Conservation (phyloP, 306 rosid species). For the Parietaria judaica region DNA sequence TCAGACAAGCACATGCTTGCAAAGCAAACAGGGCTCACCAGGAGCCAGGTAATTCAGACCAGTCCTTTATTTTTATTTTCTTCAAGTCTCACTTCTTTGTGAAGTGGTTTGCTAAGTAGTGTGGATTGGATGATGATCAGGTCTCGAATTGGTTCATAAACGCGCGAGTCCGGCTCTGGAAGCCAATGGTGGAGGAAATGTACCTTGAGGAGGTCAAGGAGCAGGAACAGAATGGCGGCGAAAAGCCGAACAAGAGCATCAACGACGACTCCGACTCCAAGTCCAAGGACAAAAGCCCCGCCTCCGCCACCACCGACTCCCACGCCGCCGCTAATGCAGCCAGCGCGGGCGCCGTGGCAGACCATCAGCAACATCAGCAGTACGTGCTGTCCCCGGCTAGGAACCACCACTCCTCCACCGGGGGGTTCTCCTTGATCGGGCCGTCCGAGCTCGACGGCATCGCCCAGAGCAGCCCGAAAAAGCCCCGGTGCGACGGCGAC, state of each 20-base stretch:
- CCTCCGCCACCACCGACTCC: conserved; percentile 10
- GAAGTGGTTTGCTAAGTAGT: background rate
- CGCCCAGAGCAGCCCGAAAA: conserved; percentile 77
- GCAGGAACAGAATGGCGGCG: conserved; percentile 53
- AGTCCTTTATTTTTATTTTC: background rate
- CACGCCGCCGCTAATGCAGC: conserved; percentile 43
- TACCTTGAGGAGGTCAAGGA: conserved; percentile 79
- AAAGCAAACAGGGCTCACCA: conserved; percentile 89
- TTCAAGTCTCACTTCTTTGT: background rate
- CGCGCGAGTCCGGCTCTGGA: conserved; percentile 95
- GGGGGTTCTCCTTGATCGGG: conserved; percentile 63
- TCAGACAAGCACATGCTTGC: conserved; percentile 95
- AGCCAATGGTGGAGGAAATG: conserved; percentile 99
- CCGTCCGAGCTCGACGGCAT: conserved; percentile 83
- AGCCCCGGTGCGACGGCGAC: conserved; percentile 48
- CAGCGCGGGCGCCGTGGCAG: conserved; percentile 35
- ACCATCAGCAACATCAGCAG: no score
- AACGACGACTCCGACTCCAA: conserved; percentile 38
- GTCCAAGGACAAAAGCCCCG: conserved; percentile 10
- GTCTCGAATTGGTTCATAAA: conserved; percentile 98
- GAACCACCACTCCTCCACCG: conserved; percentile 37
- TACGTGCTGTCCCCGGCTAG: conserved; percentile 2
- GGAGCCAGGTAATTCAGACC: conserved; percentile 68
- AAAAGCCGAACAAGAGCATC: conserved; percentile 47
- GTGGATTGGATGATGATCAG: conserved; percentile 23